These are phyloP conservation scores for Orbilia quercus DNA, from an alignment of 2,329 filamentous ascomycete genomes.

Conservation along the genomic window DNA sequence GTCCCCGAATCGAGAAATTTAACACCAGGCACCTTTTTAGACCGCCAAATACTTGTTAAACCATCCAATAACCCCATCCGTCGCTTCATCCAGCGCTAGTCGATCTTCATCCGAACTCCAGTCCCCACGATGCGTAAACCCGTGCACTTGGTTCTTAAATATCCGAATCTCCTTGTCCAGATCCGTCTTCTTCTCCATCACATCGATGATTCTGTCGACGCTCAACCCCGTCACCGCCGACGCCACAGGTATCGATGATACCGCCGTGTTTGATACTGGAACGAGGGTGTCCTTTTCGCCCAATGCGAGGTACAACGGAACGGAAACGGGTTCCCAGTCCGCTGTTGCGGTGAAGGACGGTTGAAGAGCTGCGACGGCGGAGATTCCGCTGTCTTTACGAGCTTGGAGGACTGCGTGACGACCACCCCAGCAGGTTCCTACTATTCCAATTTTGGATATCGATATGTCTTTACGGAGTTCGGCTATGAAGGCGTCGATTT, in stretches of 20 bases:
- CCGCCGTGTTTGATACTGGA: conserved; percentile 15
- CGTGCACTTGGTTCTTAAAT: conserved; percentile 48
- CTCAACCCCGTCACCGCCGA: conserved; percentile 13
- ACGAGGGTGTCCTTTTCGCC: conserved; percentile 43
- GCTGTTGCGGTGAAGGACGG: conserved; percentile 29
- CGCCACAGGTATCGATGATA: conserved; percentile 17
- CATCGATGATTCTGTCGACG: conserved; percentile 40
- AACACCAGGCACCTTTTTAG: too few relatives aligned
- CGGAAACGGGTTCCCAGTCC: conserved; percentile 37
- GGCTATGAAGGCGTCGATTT: conserved; percentile 40
- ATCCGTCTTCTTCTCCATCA: conserved; percentile 41
- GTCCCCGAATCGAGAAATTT: too few relatives aligned
- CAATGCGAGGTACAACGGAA: conserved; percentile 43
- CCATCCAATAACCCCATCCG: conserved; percentile 42
- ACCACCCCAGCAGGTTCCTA: conserved; percentile 53
- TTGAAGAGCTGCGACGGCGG: conserved; percentile 42
- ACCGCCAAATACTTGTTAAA: conserved; percentile 46
- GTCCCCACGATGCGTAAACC: conserved; percentile 53
- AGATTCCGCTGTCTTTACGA: conserved; percentile 24
- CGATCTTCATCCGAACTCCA: conserved; percentile 39
- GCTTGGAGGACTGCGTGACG: conserved; percentile 50
- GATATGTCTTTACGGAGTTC: conserved; percentile 28
- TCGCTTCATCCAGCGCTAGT: conserved; percentile 48
- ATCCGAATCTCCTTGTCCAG: conserved; percentile 44
- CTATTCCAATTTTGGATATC: conserved; percentile 41